Evolutionary conservation across 2,329 filamentous ascomycete genomes (phyloP).

Genomic region (Xylaria sp.): DNA sequence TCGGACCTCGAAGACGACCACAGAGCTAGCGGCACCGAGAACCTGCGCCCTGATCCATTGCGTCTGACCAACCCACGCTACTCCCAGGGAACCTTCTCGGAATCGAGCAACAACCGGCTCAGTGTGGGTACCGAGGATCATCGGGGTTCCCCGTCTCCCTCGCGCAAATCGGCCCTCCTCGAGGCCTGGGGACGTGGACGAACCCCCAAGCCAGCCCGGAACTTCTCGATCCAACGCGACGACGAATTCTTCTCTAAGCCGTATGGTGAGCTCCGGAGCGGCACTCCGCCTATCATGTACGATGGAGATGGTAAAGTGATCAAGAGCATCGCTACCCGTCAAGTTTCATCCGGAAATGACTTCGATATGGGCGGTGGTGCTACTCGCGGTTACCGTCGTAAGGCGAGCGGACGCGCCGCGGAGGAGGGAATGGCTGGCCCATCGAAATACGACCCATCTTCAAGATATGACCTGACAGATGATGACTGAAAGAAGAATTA

Average conservation of each 20-base stretch:
- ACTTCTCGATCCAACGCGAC: constrained; percentile 48
- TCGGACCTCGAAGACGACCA: constrained; percentile 40
- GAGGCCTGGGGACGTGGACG: constrained; percentile 11
- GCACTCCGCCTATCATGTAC: constrained; percentile 50
- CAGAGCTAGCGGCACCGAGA: constrained; percentile 25
- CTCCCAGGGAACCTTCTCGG: constrained; percentile 33
- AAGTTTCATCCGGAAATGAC: constrained; percentile 57
- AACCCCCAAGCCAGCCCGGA: constrained; percentile 21
- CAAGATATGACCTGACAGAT: no score
- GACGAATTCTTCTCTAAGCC: constrained; percentile 48
- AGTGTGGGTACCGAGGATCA: constrained; percentile 41
- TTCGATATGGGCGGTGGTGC: constrained; percentile 37
- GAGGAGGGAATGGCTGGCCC: constrained; percentile 60
- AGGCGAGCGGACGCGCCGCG: constrained; percentile 67
- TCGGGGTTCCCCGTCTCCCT: constrained; percentile 33
- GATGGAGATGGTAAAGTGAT: constrained; percentile 26
- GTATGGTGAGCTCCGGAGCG: constrained; percentile 54
- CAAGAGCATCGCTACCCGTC: constrained; percentile 35
- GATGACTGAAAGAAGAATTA: no score
- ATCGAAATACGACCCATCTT: constrained; percentile 23
- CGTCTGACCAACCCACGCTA: constrained; percentile 41
- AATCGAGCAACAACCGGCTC: constrained; percentile 43
- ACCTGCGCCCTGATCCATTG: constrained; percentile 48
- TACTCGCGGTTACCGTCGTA: constrained; percentile 36
- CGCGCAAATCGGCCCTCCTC: constrained; percentile 15